Evolutionary conservation across 192 early-diverging fungal species (phyloP).

Genomic region (Diversispora epigaea): DNA sequence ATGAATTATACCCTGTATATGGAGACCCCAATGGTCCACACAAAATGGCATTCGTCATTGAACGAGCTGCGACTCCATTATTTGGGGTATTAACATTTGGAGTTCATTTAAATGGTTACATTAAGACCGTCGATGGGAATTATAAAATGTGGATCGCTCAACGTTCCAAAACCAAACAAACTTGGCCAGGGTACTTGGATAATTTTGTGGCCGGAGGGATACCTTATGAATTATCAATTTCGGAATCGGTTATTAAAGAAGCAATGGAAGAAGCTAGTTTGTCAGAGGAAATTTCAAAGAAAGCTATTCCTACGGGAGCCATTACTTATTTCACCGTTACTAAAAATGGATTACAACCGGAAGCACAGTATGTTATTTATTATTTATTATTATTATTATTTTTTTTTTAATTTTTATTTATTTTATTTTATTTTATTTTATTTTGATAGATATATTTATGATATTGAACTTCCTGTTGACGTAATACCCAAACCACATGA

Average conservation of each 20-base stretch:
- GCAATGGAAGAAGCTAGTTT: slow-evolving; percentile 88
- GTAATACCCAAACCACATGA: slow-evolving; percentile 71
- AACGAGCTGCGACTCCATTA: slow-evolving; percentile 73
- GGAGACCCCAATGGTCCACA: slow-evolving; percentile 40
- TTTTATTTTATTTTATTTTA: background rate
- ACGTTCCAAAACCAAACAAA: slow-evolving; percentile 76
- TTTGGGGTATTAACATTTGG: slow-evolving; percentile 88
- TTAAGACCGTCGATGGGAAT: slow-evolving; percentile 41
- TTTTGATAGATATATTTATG: slow-evolving; percentile 67
- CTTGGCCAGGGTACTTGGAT: slow-evolving; percentile 82
- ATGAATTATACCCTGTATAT: slow-evolving; percentile 83
- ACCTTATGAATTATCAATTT: slow-evolving; percentile 53
- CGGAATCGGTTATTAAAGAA: slow-evolving; percentile 79
- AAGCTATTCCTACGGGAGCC: slow-evolving; percentile 54
- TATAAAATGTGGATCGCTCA: slow-evolving; percentile 87
- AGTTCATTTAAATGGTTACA: slow-evolving; percentile 85
- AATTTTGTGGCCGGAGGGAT: slow-evolving; percentile 83
- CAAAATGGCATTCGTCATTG: slow-evolving; percentile 62
- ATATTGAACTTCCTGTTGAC: slow-evolving; percentile 68
- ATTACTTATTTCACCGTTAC: slow-evolving; percentile 72
- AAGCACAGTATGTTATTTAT: slow-evolving; percentile 68
- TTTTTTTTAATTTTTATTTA: background rate
- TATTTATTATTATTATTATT: background rate
- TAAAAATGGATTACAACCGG: slow-evolving; percentile 67
- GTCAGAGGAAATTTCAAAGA: slow-evolving; percentile 50